A percentile compares a stretch with the other conserved stretches of the same genome.
phyloP scores from a whole-genome alignment of 2,329 filamentous ascomycete species.

The Fusarium udum region DNA sequence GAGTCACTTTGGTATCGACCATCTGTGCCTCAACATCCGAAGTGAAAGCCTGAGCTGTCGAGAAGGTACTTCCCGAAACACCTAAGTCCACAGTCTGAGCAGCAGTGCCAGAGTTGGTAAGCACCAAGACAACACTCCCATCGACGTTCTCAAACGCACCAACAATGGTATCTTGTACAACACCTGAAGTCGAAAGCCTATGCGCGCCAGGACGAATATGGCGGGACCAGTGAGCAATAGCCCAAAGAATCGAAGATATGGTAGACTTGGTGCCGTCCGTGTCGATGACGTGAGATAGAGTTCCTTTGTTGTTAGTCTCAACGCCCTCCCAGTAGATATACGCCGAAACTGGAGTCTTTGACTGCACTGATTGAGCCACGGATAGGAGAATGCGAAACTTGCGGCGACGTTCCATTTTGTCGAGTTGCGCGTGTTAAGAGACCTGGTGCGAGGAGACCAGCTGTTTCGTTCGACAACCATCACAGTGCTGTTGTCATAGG shows the following conservation, averaged over 20 bases:
- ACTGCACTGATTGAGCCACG: no score
- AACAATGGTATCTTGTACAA: neutral
- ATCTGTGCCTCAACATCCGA: neutral
- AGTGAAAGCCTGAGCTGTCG: neutral
- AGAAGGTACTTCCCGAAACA: neutral
- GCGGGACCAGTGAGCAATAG: neutral
- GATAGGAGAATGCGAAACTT: fast-evolving
- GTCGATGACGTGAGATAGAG: neutral
- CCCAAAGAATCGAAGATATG: neutral
- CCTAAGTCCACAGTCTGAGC: neutral
- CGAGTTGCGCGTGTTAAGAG: fast-evolving
- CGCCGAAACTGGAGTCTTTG: no score
- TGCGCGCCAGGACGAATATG: neutral
- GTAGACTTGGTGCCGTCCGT: neutral
- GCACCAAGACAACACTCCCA: neutral
- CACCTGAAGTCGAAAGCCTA: neutral
- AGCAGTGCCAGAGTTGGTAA: neutral
- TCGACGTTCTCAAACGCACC: neutral
- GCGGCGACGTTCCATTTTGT: neutral
- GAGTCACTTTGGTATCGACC: neutral
- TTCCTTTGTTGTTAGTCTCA: neutral
- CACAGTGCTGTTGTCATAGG: fast-evolving
- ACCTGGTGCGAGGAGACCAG: fast-evolving
- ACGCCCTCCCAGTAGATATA: neutral
- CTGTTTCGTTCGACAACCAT: fast-evolving